These are phyloP conservation scores for Leishmania aethiopica DNA, from an alignment of 208 protist species.

Conservation along the genomic window DNA sequence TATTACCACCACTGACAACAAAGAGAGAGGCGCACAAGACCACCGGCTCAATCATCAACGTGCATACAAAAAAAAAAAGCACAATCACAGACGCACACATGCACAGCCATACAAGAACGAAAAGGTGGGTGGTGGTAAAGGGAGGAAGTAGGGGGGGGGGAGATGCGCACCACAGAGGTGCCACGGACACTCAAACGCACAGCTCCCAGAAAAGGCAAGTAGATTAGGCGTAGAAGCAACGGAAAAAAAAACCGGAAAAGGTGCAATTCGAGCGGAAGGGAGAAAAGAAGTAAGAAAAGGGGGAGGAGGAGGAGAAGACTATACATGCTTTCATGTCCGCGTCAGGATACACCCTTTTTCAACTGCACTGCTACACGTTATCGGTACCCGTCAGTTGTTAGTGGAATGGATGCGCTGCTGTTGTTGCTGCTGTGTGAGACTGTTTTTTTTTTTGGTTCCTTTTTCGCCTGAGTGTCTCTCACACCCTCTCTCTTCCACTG, in stretches of 20 bases:
- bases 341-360: background rate
- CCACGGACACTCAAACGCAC: background rate
- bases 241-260: background rate
- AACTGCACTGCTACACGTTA: background rate
- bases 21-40: background rate
- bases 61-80: background rate
- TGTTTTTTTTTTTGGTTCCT: background rate
- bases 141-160: background rate
- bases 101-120: background rate
- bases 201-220: background rate
- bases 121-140: background rate
- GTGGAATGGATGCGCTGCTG: background rate
- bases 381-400: background rate
- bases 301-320: background rate
- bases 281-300: conserved; percentile 1
- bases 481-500: background rate
- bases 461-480: background rate
- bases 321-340: background rate
- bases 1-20: background rate
- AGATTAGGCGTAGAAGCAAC: no score
- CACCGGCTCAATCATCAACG: background rate
- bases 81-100: background rate
- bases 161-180: background rate
- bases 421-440: background rate
- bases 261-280: conserved; percentile 1